These are phyloP conservation scores for Komagataella pastoris DNA, from an alignment of 805 yeast species.

Conservation along the genomic window DNA sequence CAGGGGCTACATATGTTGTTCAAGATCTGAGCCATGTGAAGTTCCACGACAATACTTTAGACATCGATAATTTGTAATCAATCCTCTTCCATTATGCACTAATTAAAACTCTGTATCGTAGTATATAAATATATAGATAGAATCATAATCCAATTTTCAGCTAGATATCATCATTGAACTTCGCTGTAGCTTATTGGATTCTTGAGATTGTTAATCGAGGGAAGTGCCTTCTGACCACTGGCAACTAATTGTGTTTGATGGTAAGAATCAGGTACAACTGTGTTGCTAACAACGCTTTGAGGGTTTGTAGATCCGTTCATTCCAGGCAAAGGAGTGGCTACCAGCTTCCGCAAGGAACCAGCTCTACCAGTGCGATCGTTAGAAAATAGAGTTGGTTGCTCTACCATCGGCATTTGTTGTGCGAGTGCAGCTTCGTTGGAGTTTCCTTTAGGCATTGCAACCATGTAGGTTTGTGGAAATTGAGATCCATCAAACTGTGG, in stretches of 20 bases:
- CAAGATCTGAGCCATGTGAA: conserved; percentile 53
- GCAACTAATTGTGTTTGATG: not conserved
- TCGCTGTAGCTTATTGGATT: not conserved
- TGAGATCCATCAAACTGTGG: not conserved
- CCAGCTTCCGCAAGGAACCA: not conserved
- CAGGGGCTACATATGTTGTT: conserved; percentile 77
- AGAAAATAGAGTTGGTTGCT: not conserved
- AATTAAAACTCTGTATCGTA: not conserved
- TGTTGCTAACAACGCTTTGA: not conserved
- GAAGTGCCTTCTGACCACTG: not conserved
- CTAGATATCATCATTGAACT: not conserved
- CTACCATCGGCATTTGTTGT: not conserved
- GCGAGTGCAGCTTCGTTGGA: not conserved
- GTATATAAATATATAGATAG: not conserved
- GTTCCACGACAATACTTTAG: conserved; percentile 18
- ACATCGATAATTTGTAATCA: conserved; percentile 22
- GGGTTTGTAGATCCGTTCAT: not conserved
- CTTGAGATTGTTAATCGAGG: not conserved
- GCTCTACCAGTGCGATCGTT: not conserved
- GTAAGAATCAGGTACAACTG: not conserved
- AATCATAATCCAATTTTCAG: not conserved
- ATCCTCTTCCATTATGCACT: not conserved
- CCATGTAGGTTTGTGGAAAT: not conserved
- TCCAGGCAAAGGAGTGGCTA: not conserved
- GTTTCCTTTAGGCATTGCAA: not conserved